Evolutionary conservation across 106 monocot genomes (phyloP), one percentile per base, ranked within the genome.

Genomic region (Dactylorhiza incarnata): DNA sequence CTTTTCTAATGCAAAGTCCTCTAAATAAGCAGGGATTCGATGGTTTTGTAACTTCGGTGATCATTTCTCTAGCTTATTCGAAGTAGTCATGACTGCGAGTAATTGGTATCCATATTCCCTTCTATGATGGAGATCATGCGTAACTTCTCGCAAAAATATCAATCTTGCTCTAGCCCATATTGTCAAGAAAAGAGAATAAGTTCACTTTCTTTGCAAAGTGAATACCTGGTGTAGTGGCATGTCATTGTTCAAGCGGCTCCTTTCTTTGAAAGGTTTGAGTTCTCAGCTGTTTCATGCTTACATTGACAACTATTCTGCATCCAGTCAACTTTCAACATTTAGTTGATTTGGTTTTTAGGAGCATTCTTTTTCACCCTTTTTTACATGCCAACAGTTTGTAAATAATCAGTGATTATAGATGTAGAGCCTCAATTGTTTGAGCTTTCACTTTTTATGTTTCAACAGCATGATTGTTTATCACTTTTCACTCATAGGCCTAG

Each of bases 301-400:
- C 16, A 5, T 46, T 69, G 10, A 69, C 45, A 46, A 45, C 5
- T 45, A 45, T 69, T 44, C 45, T 69, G 69, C 45, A 46, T n/a
- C 69, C 69, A 69, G 5, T n/a, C n/a, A 17, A 16, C n/a, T 45
- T 45, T 69, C 69, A 69, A 69, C 43, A 69, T 17, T 69, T 45
- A 46, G 45, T 17, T 69, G 69, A 69, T 69, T 69, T 69, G 9
- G 69, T 69, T 69, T 69, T 69, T 11, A 69, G 0, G 45, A 69
- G 45, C 69, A 24, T 66, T 69, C 17, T 69, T 69, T 69, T 37
- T 69, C 13, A 69, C 37, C 37, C 37, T 37, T 37, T 1, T 37
- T 37, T 37, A n/a, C 11, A 46, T 69, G 44, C 45, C 8, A 45
- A 45, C 69, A 10, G 66, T 13, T 46, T 69, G 69, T 69, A 69